Percentiles rank a stretch among this genome's conserved stretches.
These are phyloP conservation scores for Pseudogymnoascus sp. DNA, from an alignment of 2,329 filamentous ascomycete species.

Conservation along the genomic window DNA sequence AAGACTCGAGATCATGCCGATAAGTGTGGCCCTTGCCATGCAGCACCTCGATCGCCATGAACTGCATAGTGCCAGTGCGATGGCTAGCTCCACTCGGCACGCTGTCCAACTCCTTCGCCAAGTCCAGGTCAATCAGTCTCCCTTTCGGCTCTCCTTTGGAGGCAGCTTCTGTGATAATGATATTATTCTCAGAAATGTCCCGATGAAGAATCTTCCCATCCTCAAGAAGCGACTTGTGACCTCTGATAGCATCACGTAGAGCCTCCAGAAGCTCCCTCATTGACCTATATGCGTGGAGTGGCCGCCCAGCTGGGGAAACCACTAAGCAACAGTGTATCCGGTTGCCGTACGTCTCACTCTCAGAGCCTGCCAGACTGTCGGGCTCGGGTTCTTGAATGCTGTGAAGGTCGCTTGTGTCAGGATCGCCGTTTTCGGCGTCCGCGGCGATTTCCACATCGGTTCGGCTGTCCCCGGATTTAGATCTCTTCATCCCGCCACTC, in stretches of 20 bases:
- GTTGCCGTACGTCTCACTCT: constrained; percentile 25
- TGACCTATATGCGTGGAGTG: constrained; percentile 25
- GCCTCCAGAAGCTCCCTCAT: constrained; percentile 30
- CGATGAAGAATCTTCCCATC: constrained; percentile 31
- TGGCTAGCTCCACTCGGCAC: constrained; percentile 22
- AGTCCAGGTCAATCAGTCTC: constrained; percentile 31
- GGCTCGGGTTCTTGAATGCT: constrained; percentile 22
- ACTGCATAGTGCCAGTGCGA: constrained; percentile 28
- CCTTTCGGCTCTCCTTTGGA: too few species aligned
- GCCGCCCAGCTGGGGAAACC: constrained; percentile 26
- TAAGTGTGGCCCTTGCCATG: too few species aligned
- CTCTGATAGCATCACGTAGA: constrained; percentile 31
- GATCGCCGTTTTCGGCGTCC: neutral
- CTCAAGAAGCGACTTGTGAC: constrained; percentile 30
- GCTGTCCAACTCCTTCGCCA: constrained; percentile 25
- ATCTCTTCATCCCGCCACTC: constrained; percentile 17
- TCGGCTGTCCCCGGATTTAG: constrained; percentile 15
- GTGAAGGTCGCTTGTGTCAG: neutral
- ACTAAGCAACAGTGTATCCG: constrained; percentile 27
- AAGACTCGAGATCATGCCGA: too few species aligned
- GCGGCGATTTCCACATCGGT: neutral
- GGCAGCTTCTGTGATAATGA: constrained; percentile 28
- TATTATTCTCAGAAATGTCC: constrained; percentile 33
- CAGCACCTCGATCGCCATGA: constrained; percentile 31
- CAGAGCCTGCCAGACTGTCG: constrained; percentile 19